Conservation (phyloP, 192 early-diverging fungal species). For the Coemansia sp. region DNA sequence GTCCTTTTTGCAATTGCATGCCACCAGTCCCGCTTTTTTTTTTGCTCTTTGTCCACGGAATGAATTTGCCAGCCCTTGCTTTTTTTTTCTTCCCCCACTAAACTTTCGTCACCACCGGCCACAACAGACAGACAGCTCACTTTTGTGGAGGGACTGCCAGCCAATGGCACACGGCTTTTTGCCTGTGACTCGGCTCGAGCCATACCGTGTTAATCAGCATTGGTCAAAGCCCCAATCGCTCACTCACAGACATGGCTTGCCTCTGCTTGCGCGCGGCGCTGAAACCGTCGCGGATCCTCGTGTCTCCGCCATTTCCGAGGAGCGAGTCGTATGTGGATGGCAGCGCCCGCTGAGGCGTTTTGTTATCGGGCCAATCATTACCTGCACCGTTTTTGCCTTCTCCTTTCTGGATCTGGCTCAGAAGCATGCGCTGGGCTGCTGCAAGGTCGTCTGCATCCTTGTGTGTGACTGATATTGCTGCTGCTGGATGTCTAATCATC, state of each 20-base stretch:
- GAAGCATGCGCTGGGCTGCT: slow-evolving; percentile 34
- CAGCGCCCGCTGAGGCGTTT: not conserved
- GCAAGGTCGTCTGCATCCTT: slow-evolving; percentile 52
- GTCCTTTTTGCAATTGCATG: too few species aligned
- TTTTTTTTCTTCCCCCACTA: not conserved
- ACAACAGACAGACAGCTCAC: too few species aligned
- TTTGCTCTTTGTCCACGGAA: too few species aligned
- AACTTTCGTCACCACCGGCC: not conserved
- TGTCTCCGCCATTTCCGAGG: not conserved
- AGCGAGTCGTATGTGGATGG: not conserved
- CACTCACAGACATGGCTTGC: slow-evolving; percentile 31
- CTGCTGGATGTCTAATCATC: slow-evolving; percentile 50
- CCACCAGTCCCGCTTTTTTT: too few species aligned
- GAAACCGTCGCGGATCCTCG: slow-evolving; percentile 11
- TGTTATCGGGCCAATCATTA: not conserved
- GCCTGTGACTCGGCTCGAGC: not conserved
- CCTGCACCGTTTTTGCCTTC: not conserved
- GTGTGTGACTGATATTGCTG: slow-evolving; percentile 36
- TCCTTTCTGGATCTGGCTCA: slow-evolving; percentile 20
- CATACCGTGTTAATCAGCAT: too few species aligned
- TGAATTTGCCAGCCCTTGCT: not conserved
- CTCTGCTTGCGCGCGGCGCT: slow-evolving; percentile 22
- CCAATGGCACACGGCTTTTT: not conserved
- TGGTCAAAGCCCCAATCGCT: slow-evolving; percentile 33
- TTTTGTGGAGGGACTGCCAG: not conserved